Evolutionary conservation across 1,284 basidiomycete species (phyloP), one percentile per base, ranked within the genome.

Genomic region (Ceratobasidium sp.): DNA sequence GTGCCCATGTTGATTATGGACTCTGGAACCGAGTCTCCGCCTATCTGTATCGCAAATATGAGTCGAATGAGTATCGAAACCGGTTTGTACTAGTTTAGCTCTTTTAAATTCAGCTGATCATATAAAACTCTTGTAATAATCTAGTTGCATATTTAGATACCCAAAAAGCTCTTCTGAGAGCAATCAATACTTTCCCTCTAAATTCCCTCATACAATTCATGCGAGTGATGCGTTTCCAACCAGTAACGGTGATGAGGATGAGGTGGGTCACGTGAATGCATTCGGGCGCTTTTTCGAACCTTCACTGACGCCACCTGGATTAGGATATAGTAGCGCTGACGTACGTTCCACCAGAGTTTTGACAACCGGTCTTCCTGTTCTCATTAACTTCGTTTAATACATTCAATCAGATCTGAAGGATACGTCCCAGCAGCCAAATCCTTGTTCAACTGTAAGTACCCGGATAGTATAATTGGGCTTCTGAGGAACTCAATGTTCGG

Each of bases 1-100:
- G 61, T 7, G 44, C 59, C 0, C 71, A 54, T 42, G 48, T 75
- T 15, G 48, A 75, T 26, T 75, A 75, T 20, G 46, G n/a, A 2
- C 42, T 65, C 15, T 75, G 71, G 71, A 12, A 17, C 0, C 44
- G 38, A 26, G 62, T 75, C 28, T 64, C 71, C 0, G 1, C 59
- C 1, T 26, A 40, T 20, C 7, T 75, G 40, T 38, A 52, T 40
- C 28, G 48, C 9, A n/a, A 40, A 9, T 40, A 28, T 12, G 0
- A 40, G n/a, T 26, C 46, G 12, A 20, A 13, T 10, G 61, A 65
- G 15, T 75, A 75, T 20, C 59, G 46, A 33, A 33, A 75, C 0
- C 71, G 71, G 71, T 75, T n/a, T n/a, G n/a, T n/a, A n/a, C n/a
- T n/a, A n/a, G n/a, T n/a, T n/a, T n/a, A n/a, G n/a, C n/a, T n/a